These are phyloP conservation scores for Clavariopsis aquatica DNA, from an alignment of 495 filamentous ascomycete species.

Conservation along the genomic window DNA sequence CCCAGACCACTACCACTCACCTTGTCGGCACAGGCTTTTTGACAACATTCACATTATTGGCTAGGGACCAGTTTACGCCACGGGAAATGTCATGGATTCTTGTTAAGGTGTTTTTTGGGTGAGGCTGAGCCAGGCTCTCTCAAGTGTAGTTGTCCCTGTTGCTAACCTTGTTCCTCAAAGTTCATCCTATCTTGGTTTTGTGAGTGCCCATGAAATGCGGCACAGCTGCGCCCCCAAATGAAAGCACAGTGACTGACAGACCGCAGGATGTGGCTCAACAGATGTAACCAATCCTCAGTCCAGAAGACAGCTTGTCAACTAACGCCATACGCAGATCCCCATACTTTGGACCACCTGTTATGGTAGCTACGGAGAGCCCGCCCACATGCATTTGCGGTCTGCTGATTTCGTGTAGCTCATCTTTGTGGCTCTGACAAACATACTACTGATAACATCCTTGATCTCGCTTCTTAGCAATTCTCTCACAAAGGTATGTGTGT, in stretches of 20 bases:
- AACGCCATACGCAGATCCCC: conserved; percentile 48
- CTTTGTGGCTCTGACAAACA: conserved; percentile 85
- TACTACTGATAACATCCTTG: conserved; percentile 85
- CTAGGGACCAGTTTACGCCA: conserved; percentile 72
- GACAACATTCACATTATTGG: conserved; percentile 88
- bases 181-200: conserved; percentile 79
- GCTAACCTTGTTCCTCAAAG: conserved; percentile 38
- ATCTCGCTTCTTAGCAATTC: conserved; percentile 91
- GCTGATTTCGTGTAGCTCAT: conserved; percentile 52
- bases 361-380: conserved; percentile 51
- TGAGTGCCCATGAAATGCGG: conserved; percentile 47
- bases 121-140: conserved; percentile 24
- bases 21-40: conserved; percentile 68
- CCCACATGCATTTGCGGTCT: conserved; percentile 25
- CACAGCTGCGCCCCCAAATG: conserved; percentile 22
- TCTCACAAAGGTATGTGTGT: conserved; percentile 67
- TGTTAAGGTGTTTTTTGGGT: conserved; percentile 80
- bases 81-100: conserved; percentile 81
- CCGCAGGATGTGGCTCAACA: conserved; percentile 45
- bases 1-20: conserved; percentile 9
- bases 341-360: conserved; percentile 65
- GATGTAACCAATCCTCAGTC: conserved; percentile 29
- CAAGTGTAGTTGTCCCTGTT: conserved; percentile 10
- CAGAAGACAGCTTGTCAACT: conserved; percentile 50
- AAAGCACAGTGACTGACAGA: conserved; percentile 26